Evolutionary conservation across 768 basidiomycete species (phyloP).

Genomic region (Rhodotorula taiwanensis): DNA sequence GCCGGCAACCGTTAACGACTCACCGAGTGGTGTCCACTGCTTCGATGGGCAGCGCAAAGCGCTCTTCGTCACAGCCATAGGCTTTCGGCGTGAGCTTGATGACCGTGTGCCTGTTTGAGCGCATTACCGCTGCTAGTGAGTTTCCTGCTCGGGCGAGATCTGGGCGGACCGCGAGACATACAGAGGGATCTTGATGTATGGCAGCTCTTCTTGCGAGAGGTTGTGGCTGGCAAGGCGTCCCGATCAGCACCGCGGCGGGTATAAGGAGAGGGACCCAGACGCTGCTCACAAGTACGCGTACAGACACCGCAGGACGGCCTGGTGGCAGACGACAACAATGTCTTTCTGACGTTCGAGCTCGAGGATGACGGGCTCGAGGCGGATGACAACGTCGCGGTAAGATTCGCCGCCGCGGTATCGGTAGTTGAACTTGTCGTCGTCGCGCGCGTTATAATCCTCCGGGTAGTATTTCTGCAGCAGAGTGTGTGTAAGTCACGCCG

Average conservation of each 20-base stretch:
- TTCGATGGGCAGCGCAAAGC: slow-evolving; percentile 79
- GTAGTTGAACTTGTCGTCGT: slow-evolving; percentile 99
- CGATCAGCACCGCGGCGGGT: no score
- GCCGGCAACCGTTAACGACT: not conserved
- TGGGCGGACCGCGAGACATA: not conserved
- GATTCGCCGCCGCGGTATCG: slow-evolving; percentile 92
- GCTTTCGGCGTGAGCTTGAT: slow-evolving; percentile 98
- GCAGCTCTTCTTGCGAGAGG: slow-evolving; percentile 81
- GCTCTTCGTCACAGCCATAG: slow-evolving; percentile 89
- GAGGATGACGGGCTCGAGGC: slow-evolving; percentile 95
- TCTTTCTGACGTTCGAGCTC: slow-evolving; percentile 97
- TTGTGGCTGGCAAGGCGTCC: slow-evolving; percentile 50
- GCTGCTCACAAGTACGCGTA: slow-evolving; percentile 77
- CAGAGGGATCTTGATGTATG: slow-evolving; percentile 89
- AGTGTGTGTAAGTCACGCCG: no score
- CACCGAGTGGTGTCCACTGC: slow-evolving; percentile 88
- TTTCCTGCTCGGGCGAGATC: no score
- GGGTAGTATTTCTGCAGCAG: slow-evolving; percentile 70
- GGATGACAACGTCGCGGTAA: slow-evolving; percentile 73
- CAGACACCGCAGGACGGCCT: slow-evolving; percentile 52
- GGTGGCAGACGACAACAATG: slow-evolving; percentile 92
- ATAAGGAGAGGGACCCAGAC: not conserved
- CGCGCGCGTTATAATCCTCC: slow-evolving; percentile 94
- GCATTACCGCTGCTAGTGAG: slow-evolving; percentile 7
- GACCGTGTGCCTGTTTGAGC: slow-evolving; percentile 69